Evolutionary conservation across 2,329 filamentous ascomycete species (phyloP).

Genomic region (Apiospora saccharicola): DNA sequence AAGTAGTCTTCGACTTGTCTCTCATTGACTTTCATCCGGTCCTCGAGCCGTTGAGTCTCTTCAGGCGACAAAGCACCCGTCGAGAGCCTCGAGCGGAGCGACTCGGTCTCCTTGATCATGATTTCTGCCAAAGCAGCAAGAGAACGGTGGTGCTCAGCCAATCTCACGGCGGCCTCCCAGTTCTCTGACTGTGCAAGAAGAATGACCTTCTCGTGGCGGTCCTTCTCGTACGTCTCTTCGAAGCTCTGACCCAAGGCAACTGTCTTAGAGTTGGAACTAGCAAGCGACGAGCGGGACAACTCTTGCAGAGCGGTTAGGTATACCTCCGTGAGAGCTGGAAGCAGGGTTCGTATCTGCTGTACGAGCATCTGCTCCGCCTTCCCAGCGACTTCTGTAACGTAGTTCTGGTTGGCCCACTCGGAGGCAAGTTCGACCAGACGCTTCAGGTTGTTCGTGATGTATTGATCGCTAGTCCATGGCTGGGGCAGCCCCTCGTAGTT

Average conservation of each 20-base stretch:
- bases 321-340: conserved; percentile 61
- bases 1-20: conserved; percentile 62
- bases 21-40: conserved; percentile 54
- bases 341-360: conserved; percentile 53
- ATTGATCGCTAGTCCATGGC: conserved; percentile 83
- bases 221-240: conserved; percentile 55
- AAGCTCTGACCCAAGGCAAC: conserved; percentile 55
- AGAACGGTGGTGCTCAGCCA: conserved; percentile 65
- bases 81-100: conserved; percentile 45
- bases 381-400: conserved; percentile 39
- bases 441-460: conserved; percentile 67
- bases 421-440: conserved; percentile 66
- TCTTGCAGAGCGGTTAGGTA: conserved; percentile 64
- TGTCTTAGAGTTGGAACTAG: conserved; percentile 52
- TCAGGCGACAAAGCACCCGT: conserved; percentile 45
- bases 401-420: conserved; percentile 61
- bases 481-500: conserved; percentile 76
- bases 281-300: conserved; percentile 57
- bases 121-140: conserved; percentile 64
- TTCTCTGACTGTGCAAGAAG: conserved; percentile 61
- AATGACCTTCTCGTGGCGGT: conserved; percentile 61
- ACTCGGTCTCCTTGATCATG: conserved; percentile 60
- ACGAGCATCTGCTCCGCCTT: conserved; percentile 48
- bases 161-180: conserved; percentile 63
- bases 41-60: conserved; percentile 48